Evolutionary conservation across 129 eudicot genomes (phyloP).

Genomic region (Flaveria bidentis): DNA sequence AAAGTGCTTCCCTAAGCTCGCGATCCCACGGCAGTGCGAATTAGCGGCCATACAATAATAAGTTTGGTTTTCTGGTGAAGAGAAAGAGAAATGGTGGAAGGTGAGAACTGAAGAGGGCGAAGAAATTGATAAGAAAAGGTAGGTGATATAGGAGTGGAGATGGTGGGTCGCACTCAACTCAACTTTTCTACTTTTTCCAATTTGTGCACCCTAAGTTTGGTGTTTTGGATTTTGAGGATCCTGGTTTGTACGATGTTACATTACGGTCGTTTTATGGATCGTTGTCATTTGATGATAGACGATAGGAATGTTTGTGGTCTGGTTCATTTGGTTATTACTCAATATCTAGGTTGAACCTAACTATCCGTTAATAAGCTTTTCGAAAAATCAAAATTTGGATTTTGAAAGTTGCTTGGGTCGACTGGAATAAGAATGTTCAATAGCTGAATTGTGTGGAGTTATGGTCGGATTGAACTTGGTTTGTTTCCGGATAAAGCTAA

Average conservation of each 20-base stretch:
- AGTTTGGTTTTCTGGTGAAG: constrained; percentile 19
- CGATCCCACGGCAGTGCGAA: constrained; percentile 48
- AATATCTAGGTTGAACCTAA: too few relatives aligned
- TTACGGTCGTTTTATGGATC: constrained; percentile 33
- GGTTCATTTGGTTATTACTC: too few relatives aligned
- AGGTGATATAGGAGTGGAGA: not conserved
- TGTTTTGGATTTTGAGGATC: not conserved
- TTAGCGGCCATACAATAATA: constrained; percentile 67
- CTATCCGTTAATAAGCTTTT: too few relatives aligned
- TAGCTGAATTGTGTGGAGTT: too few relatives aligned
- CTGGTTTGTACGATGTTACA: not conserved
- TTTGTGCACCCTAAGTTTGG: constrained; percentile 15
- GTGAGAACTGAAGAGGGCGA: constrained; percentile 5
- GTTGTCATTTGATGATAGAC: too few relatives aligned
- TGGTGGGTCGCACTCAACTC: not conserved
- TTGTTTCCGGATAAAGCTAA: too few relatives aligned
- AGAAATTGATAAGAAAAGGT: constrained; percentile 6
- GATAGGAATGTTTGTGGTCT: too few relatives aligned
- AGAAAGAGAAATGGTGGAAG: constrained; percentile 15
- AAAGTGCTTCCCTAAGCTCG: constrained; percentile 52
- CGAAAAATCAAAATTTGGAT: too few relatives aligned
- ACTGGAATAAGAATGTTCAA: too few relatives aligned
- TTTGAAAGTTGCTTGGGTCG: too few relatives aligned
- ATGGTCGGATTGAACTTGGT: too few relatives aligned
- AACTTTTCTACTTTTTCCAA: not conserved